A percentile compares a stretch with the other conserved stretches of the same genome.
Evolutionary conservation across 177 flowering plant species (phyloP).

Genomic region (Vitis hybrid): DNA sequence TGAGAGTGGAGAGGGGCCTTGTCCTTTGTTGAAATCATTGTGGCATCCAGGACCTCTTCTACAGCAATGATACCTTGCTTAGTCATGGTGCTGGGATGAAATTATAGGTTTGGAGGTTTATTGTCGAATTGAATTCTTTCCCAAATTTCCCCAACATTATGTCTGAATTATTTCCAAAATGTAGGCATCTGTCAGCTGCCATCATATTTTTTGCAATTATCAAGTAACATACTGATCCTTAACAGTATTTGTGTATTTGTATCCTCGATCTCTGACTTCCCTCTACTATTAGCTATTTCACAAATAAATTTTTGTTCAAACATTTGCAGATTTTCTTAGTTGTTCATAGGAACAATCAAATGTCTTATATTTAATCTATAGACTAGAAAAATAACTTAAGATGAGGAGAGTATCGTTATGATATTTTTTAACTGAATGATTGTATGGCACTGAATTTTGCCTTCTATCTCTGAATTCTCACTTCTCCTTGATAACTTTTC

Average conservation of each 20-base stretch:
- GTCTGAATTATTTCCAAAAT: not conserved
- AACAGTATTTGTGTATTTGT: too few relatives aligned
- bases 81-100: constrained; percentile 12
- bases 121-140: constrained; percentile 4
- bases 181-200: not conserved
- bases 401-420: too few relatives aligned
- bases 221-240: not conserved
- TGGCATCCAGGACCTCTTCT: constrained; percentile 20
- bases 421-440: too few relatives aligned
- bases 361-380: too few relatives aligned
- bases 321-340: too few relatives aligned
- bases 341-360: too few relatives aligned
- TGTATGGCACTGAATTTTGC: not conserved
- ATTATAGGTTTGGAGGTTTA: constrained; percentile 3
- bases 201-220: not conserved
- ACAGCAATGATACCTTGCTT: constrained; percentile 3
- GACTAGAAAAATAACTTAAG: too few relatives aligned
- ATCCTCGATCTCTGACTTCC: too few relatives aligned
- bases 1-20: constrained; percentile 22
- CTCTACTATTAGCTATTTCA: too few relatives aligned
- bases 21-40: constrained; percentile 22
- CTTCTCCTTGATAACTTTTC: constrained; percentile 9
- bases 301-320: too few relatives aligned
- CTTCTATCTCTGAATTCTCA: constrained; percentile 4
- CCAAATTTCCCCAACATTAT: constrained; percentile 3